phyloP scores from a whole-genome alignment of 768 basidiomycete genomes.

The Pleurotus sapidus region DNA sequence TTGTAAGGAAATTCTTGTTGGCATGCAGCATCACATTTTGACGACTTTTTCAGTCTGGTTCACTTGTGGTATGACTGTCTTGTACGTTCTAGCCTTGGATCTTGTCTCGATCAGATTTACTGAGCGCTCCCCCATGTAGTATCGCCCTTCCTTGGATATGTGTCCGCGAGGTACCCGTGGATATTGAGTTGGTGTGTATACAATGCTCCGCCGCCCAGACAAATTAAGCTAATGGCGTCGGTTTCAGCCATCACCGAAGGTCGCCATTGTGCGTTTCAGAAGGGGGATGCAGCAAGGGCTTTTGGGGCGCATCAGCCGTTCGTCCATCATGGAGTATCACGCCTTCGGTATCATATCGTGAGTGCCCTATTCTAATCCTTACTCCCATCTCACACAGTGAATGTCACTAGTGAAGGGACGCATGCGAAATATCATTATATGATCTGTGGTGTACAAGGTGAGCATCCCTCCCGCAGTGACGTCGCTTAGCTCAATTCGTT shows the following conservation, averaged over 20 bases:
- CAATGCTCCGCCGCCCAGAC: background rate
- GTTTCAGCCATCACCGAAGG: slow-evolving; percentile 70
- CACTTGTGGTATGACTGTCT: slow-evolving; percentile 66
- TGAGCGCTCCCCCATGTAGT: slow-evolving; percentile 28
- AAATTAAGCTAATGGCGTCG: slow-evolving; percentile 11
- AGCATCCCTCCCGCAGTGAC: background rate
- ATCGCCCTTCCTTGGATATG: slow-evolving; percentile 75
- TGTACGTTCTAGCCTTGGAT: slow-evolving; percentile 39
- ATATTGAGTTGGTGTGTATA: slow-evolving; percentile 68
- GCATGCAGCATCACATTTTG: background rate
- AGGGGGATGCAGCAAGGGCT: slow-evolving; percentile 86
- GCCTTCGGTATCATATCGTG: slow-evolving; percentile 79
- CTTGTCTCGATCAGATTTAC: background rate
- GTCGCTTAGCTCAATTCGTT: slow-evolving; percentile 1
- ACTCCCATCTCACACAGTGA: background rate
- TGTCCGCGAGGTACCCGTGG: slow-evolving; percentile 67
- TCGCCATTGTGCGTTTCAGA: slow-evolving; percentile 74
- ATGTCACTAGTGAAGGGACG: slow-evolving; percentile 48
- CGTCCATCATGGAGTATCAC: slow-evolving; percentile 77
- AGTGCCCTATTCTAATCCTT: slow-evolving; percentile 17
- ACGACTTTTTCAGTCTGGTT: slow-evolving; percentile 51
- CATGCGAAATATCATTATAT: slow-evolving; percentile 78
- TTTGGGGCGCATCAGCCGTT: slow-evolving; percentile 69
- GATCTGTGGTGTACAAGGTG: slow-evolving; percentile 76
- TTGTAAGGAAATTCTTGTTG: slow-evolving; percentile 17